A percentile compares a stretch with the other conserved stretches of the same genome.
Evolutionary conservation across 2,329 filamentous ascomycete species (phyloP).

Genomic region (Ceratocystis huliohia): DNA sequence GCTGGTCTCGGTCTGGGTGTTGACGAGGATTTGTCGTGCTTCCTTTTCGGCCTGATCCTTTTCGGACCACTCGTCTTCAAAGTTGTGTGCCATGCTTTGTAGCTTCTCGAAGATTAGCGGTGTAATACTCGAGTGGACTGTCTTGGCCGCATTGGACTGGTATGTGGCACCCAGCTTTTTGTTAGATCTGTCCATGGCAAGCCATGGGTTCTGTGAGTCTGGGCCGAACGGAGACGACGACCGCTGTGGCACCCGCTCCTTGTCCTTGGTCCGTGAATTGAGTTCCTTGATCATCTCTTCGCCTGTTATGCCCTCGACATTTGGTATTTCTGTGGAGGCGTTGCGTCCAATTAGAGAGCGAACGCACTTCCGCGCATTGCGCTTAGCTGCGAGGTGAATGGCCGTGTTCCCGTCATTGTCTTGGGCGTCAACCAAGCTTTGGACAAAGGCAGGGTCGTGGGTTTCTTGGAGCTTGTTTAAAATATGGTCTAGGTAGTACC

Average conservation of each 20-base stretch:
- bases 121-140: slow-evolving; percentile 55
- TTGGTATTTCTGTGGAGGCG: slow-evolving; percentile 70
- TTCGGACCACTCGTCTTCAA: slow-evolving; percentile 63
- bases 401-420: slow-evolving; percentile 86
- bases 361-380: slow-evolving; percentile 80
- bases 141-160: slow-evolving; percentile 53
- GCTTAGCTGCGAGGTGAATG: slow-evolving; percentile 58
- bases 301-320: slow-evolving; percentile 68
- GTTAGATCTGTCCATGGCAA: slow-evolving; percentile 24
- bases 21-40: slow-evolving; percentile 51
- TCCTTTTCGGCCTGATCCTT: slow-evolving; percentile 59
- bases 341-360: slow-evolving; percentile 67
- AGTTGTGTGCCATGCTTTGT: slow-evolving; percentile 54
- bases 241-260: slow-evolving; percentile 48
- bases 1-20: slow-evolving; percentile 55
- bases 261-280: slow-evolving; percentile 56
- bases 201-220: slow-evolving; percentile 41
- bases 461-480: slow-evolving; percentile 75
- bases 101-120: slow-evolving; percentile 60
- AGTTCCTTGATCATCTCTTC: slow-evolving; percentile 69
- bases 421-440: slow-evolving; percentile 65
- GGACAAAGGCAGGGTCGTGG: slow-evolving; percentile 62
- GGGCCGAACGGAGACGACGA: slow-evolving; percentile 63
- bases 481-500: slow-evolving; percentile 87
- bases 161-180: slow-evolving; percentile 35